phyloP scores from a whole-genome alignment of 148 eudicot genomes.

The Hydrangea macrophylla region DNA sequence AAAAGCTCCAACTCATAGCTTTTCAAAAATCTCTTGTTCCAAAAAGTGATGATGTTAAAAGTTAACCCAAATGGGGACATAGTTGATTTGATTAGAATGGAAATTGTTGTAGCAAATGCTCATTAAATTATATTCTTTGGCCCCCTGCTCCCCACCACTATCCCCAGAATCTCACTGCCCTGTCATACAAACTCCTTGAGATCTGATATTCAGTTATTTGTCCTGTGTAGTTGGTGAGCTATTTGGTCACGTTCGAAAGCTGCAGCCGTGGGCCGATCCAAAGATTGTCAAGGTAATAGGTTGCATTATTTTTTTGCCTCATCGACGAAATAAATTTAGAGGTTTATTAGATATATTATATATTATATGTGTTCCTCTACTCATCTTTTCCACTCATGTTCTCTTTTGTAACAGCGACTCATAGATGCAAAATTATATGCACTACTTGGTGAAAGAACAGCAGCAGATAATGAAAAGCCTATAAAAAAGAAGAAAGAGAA shows the following conservation, averaged over 20 bases:
- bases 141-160: not conserved
- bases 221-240: slow-evolving; percentile 70
- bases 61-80: no score
- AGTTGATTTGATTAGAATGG: not conserved
- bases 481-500: slow-evolving; percentile 93
- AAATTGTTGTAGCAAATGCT: no score
- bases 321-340: slow-evolving; percentile 10
- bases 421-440: slow-evolving; percentile 63
- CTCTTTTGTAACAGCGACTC: slow-evolving; percentile 51
- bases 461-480: slow-evolving; percentile 93
- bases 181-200: not conserved
- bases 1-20: no score
- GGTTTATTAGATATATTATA: not conserved
- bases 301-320: not conserved
- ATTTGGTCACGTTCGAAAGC: slow-evolving; percentile 77
- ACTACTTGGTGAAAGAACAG: slow-evolving; percentile 84
- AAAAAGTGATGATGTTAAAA: no score
- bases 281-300: slow-evolving; percentile 78
- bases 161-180: not conserved
- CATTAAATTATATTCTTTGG: not conserved
- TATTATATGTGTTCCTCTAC: not conserved
- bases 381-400: slow-evolving; percentile 5
- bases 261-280: slow-evolving; percentile 97
- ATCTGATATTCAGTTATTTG: not conserved
- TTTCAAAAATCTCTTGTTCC: no score